Evolutionary conservation across 768 basidiomycete genomes (phyloP).

Genomic region (Lactarius sanguifluus): DNA sequence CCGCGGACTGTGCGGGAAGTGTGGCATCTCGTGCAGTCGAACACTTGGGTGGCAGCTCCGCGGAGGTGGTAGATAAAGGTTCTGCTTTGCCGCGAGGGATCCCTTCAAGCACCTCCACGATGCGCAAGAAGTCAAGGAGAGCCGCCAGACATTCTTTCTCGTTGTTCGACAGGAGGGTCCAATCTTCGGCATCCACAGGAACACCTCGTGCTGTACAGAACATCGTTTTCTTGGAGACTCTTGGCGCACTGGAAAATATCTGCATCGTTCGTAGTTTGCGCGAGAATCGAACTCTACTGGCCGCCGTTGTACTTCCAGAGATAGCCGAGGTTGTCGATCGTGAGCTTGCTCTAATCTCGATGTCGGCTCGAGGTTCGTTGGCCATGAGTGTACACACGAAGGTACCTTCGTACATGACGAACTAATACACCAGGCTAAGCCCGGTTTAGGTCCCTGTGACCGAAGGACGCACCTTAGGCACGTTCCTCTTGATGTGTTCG

Average conservation of each 20-base stretch:
- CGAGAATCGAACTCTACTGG: slow-evolving; percentile 24
- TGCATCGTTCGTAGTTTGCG: slow-evolving; percentile 29
- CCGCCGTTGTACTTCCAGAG: neutral
- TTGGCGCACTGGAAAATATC: slow-evolving; percentile 13
- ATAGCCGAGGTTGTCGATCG: slow-evolving; percentile 8
- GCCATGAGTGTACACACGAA: slow-evolving; percentile 50
- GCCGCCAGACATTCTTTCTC: slow-evolving; percentile 24
- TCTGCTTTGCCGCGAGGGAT: neutral
- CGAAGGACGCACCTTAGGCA: slow-evolving; percentile 46
- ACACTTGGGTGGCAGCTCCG: slow-evolving; percentile 2
- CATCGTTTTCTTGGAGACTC: slow-evolving; percentile 23
- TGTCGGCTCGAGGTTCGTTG: slow-evolving; percentile 45
- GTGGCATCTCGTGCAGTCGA: slow-evolving; percentile 2
- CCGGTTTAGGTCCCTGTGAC: neutral
- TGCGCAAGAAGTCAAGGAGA: slow-evolving; percentile 26
- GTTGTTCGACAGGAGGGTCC: slow-evolving; percentile 17
- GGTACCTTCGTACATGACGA: slow-evolving; percentile 39
- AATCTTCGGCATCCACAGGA: slow-evolving; percentile 23
- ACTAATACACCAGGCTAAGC: slow-evolving; percentile 32
- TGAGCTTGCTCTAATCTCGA: slow-evolving; percentile 38
- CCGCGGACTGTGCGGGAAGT: neutral
- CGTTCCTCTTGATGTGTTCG: slow-evolving; percentile 50
- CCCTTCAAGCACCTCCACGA: slow-evolving; percentile 24
- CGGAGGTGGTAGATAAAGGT: neutral
- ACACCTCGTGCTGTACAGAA: slow-evolving; percentile 25